These are phyloP conservation scores for Alternaria gaisen DNA, from an alignment of 2,329 filamentous ascomycete genomes.

Conservation along the genomic window DNA sequence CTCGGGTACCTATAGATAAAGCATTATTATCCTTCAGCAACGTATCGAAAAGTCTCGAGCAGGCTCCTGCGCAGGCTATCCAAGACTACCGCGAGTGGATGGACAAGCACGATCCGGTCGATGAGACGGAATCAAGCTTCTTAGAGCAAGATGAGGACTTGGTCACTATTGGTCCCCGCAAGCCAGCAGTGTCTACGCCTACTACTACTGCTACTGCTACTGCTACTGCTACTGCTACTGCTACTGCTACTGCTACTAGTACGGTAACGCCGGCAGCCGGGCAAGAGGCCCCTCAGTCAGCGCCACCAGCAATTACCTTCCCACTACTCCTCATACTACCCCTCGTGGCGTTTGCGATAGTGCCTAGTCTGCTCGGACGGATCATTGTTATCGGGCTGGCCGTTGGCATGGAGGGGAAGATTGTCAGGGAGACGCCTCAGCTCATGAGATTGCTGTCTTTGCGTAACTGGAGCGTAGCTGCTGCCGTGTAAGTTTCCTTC, in stretches of 20 bases:
- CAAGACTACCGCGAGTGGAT: conserved; percentile 66
- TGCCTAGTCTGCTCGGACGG: conserved; percentile 53
- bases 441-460: conserved; percentile 47
- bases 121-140: conserved; percentile 68
- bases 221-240: conserved; percentile 13
- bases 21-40: conserved; percentile 67
- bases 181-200: conserved; percentile 1
- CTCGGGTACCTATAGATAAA: conserved; percentile 46
- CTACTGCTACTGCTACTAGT: conserved; percentile 12
- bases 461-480: conserved; percentile 52
- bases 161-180: conserved; percentile 50
- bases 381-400: conserved; percentile 52
- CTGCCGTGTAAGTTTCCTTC: conserved; percentile 49
- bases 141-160: conserved; percentile 66
- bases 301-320: conserved; percentile 38
- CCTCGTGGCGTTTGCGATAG: conserved; percentile 54
- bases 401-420: conserved; percentile 45
- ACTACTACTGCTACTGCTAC: conserved; percentile 1
- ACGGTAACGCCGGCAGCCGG: conserved; percentile 20
- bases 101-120: conserved; percentile 62
- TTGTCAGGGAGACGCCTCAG: conserved; percentile 46
- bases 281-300: conserved; percentile 27
- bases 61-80: conserved; percentile 63
- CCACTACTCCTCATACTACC: conserved; percentile 53
- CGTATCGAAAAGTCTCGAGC: conserved; percentile 60